These are phyloP conservation scores for Luzula sylvatica DNA, from an alignment of 176 grass and related monocot species.

Conservation along the genomic window DNA sequence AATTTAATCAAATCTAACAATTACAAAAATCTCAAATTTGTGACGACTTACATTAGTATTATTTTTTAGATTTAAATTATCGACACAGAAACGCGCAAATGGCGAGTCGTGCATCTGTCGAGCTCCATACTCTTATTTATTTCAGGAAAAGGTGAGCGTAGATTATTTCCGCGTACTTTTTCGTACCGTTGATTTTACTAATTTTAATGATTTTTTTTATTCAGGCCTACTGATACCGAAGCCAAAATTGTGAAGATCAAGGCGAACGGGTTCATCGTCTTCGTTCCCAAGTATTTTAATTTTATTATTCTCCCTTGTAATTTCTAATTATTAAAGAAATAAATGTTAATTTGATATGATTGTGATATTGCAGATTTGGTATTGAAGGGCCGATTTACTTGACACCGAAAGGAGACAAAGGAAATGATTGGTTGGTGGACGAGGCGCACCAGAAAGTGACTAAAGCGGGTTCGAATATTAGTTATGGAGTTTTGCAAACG, in stretches of 20 bases:
- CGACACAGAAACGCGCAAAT: slow-evolving; percentile 96
- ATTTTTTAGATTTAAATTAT: slow-evolving; percentile 68
- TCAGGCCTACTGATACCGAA: slow-evolving; percentile 84
- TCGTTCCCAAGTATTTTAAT: slow-evolving; percentile 96
- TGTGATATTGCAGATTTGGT: slow-evolving; percentile 36
- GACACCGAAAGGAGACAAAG: slow-evolving; percentile 61
- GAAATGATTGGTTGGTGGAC: slow-evolving; percentile 77
- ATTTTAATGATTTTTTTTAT: slow-evolving; percentile 9
- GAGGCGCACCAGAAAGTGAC: slow-evolving; percentile 82
- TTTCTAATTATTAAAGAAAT: no score
- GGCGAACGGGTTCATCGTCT: slow-evolving; percentile 95
- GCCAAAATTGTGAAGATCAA: slow-evolving; percentile 98
- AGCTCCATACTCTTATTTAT: slow-evolving; percentile 93
- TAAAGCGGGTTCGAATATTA: slow-evolving; percentile 51
- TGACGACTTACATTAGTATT: not conserved
- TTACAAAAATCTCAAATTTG: slow-evolving; percentile 20
- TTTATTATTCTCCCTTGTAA: not conserved
- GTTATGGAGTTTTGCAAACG: slow-evolving; percentile 50
- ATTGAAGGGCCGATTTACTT: slow-evolving; percentile 93
- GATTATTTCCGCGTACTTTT: slow-evolving; percentile 15
- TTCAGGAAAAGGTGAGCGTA: slow-evolving; percentile 83
- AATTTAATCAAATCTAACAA: slow-evolving; percentile 19
- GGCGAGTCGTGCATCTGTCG: slow-evolving; percentile 91
- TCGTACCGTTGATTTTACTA: slow-evolving; percentile 3
- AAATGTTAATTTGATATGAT: not conserved